These are phyloP conservation scores for Avena eriantha DNA, from an alignment of 176 grass and related monocot species.

Conservation along the genomic window DNA sequence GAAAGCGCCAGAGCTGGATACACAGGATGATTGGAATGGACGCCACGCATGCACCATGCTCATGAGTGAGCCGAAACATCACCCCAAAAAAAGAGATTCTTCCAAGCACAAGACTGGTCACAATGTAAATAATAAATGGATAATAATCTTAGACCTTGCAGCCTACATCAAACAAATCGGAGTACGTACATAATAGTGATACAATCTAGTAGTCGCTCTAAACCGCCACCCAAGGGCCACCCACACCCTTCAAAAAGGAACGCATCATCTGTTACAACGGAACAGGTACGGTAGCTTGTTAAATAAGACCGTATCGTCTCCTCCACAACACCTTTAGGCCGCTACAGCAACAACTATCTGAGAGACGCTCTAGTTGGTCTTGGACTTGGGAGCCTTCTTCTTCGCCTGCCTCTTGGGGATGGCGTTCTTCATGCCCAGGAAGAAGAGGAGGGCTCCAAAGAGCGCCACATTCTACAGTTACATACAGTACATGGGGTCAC, in stretches of 20 bases:
- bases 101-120: not conserved
- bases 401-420: constrained; percentile 65
- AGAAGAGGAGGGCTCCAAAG: constrained; percentile 67
- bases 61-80: no score
- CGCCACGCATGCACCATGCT: not conserved
- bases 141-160: constrained; percentile 32
- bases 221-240: constrained; percentile 39
- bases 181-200: constrained; percentile 33
- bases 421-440: constrained; percentile 79
- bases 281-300: constrained; percentile 37
- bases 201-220: constrained; percentile 58
- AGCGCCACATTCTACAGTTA: constrained; percentile 61
- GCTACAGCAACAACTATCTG: constrained; percentile 9
- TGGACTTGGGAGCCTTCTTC: constrained; percentile 63
- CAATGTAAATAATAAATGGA: constrained; percentile 40
- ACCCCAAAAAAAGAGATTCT: not conserved
- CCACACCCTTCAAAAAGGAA: constrained; percentile 53
- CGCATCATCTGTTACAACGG: constrained; percentile 20
- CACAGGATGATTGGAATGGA: not conserved
- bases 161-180: constrained; percentile 56
- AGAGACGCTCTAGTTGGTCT: constrained; percentile 52
- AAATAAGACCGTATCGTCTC: constrained; percentile 43
- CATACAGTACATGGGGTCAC: not conserved
- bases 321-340: not conserved
- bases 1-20: not conserved